A percentile compares a stretch with the other conserved stretches of the same genome.
Conservation (phyloP, 2,329 filamentous ascomycete genomes). For the Microsporum canis region DNA sequence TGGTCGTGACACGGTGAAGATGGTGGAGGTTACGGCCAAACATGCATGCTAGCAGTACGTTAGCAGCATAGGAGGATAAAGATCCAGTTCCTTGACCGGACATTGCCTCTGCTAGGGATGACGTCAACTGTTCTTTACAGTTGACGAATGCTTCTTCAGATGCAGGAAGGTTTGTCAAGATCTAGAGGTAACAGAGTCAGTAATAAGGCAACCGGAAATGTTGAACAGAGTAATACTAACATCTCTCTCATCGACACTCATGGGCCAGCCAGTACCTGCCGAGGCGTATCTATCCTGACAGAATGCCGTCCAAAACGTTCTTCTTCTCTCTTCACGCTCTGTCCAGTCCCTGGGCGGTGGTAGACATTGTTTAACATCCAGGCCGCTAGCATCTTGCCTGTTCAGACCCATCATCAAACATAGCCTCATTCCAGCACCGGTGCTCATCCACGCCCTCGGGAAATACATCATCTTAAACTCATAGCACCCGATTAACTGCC, state of each 20-base stretch:
- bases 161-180: constrained; percentile 71
- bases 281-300: constrained; percentile 85
- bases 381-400: constrained; percentile 64
- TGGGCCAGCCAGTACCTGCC: constrained; percentile 94
- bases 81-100: constrained; percentile 59
- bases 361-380: constrained; percentile 89
- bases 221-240: constrained; percentile 30
- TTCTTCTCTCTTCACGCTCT: constrained; percentile 76
- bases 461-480: constrained; percentile 99
- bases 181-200: constrained; percentile 30
- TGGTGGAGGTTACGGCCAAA: constrained; percentile 88
- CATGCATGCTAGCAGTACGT: constrained; percentile 75
- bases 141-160: constrained; percentile 76
- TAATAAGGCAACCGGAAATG: background rate
- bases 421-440: constrained; percentile 67
- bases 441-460: constrained; percentile 86
- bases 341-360: constrained; percentile 85
- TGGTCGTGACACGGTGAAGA: constrained; percentile 70
- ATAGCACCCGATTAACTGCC: constrained; percentile 66
- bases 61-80: constrained; percentile 65
- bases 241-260: constrained; percentile 84
- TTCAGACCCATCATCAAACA: constrained; percentile 89
- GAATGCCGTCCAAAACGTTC: constrained; percentile 94
- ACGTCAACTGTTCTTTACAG: constrained; percentile 61
- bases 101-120: constrained; percentile 46